Conservation (phyloP, 2,329 filamentous ascomycete genomes). For the Talaromyces sp. region DNA sequence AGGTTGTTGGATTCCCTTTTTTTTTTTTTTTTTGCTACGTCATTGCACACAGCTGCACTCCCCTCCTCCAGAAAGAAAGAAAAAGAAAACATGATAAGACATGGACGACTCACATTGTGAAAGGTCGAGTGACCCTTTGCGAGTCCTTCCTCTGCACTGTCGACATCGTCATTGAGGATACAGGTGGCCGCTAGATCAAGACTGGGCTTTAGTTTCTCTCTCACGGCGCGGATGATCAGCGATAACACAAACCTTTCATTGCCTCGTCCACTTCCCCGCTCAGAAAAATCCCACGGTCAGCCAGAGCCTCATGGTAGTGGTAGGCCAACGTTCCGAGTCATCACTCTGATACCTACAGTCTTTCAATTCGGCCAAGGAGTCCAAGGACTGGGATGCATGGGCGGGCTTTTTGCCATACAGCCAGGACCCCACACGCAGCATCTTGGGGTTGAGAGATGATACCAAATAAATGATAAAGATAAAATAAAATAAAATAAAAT, state of each 20-base stretch:
- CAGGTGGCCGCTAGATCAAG: constrained; percentile 60
- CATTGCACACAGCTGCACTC: constrained; percentile 4
- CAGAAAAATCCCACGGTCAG: constrained; percentile 23
- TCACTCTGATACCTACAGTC: constrained; percentile 42
- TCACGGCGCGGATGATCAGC: constrained; percentile 1
- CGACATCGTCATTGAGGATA: constrained; percentile 89
- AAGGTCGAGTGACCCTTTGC: constrained; percentile 78
- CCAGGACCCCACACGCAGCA: constrained; percentile 49
- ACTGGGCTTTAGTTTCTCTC: neutral
- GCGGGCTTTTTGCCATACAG: constrained; percentile 47
- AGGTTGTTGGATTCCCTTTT: too few species aligned
- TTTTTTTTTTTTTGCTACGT: too few species aligned
- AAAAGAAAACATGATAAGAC: neutral
- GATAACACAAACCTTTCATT: constrained; percentile 43
- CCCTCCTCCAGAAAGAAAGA: too few species aligned
- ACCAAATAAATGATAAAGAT: neutral
- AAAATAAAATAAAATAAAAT: neutral
- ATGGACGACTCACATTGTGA: constrained; percentile 62
- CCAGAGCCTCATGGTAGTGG: constrained; percentile 1
- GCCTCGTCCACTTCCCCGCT: constrained; percentile 42
- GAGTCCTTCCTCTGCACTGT: constrained; percentile 74
- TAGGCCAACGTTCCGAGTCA: neutral
- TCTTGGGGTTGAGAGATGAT: constrained; percentile 17
- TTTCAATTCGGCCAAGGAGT: constrained; percentile 60
- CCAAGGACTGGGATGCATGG: constrained; percentile 56